Percentiles rank a stretch among this genome's conserved stretches.
Evolutionary conservation across 257 asterid species (phyloP).

Genomic region (Ajuga chamaepitys): DNA sequence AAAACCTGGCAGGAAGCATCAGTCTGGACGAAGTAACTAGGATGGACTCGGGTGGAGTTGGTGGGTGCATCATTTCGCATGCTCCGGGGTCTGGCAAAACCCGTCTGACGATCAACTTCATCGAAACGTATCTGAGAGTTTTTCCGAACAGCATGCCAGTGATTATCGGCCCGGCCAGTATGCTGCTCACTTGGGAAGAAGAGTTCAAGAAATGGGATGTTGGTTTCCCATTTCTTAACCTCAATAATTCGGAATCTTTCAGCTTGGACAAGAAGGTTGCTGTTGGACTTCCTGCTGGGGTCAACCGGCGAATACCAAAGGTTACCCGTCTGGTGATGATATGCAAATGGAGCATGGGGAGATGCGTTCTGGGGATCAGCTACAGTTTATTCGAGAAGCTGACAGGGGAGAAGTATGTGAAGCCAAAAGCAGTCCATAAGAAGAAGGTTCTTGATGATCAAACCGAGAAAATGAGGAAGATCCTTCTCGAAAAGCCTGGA

Average conservation of each 20-base stretch:
- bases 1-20: constrained; percentile 47
- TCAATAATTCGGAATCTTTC: constrained; percentile 23
- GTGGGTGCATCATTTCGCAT: constrained; percentile 73
- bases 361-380: constrained; percentile 46
- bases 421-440: constrained; percentile 2
- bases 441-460: not conserved
- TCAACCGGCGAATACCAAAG: constrained; percentile 3
- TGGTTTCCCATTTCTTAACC: constrained; percentile 43
- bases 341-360: constrained; percentile 25
- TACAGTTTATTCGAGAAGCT: constrained; percentile 42
- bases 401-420: constrained; percentile 18
- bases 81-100: constrained; percentile 80
- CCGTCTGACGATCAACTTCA: constrained; percentile 41
- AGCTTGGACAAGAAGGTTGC: constrained; percentile 22
- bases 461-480: constrained; percentile 14
- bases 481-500: constrained; percentile 45
- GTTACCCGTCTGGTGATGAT: constrained; percentile 32
- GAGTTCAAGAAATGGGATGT: constrained; percentile 55
- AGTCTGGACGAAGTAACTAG: constrained; percentile 27
- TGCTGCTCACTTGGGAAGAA: constrained; percentile 67
- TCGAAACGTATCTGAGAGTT: constrained; percentile 36
- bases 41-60: constrained; percentile 21
- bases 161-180: constrained; percentile 53
- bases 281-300: not conserved
- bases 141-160: constrained; percentile 44